phyloP scores from a whole-genome alignment of 2,329 filamentous ascomycete genomes.

The Botrytis fragariae region DNA sequence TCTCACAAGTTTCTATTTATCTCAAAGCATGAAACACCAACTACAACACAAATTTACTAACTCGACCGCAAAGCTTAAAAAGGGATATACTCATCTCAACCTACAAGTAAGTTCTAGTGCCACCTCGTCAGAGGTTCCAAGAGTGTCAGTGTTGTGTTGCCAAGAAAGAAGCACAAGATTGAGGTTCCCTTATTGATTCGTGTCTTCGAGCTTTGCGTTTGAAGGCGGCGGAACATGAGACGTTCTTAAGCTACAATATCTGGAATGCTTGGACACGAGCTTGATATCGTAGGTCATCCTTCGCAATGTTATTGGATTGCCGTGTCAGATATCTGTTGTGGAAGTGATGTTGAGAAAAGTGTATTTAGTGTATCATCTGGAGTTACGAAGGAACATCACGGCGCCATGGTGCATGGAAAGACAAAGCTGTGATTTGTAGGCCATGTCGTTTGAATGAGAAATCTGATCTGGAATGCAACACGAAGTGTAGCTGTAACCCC shows the following conservation, averaged over 20 bases:
- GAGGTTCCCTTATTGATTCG: not conserved
- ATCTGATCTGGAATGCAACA: not conserved
- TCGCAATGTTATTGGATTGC: not conserved
- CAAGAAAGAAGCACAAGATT: not conserved
- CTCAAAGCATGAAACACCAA: slow-evolving; percentile 2
- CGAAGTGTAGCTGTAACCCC: not conserved
- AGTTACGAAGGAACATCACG: not conserved
- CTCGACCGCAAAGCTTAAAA: slow-evolving; percentile 2
- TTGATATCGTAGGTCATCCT: not conserved
- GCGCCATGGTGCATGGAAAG: not conserved
- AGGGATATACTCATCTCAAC: not conserved
- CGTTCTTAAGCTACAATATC: not conserved
- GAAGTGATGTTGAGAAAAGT: not conserved
- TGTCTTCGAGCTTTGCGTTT: not conserved
- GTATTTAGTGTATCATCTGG: not conserved
- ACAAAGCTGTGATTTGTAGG: not conserved
- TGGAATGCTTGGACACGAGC: not conserved
- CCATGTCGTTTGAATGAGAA: not conserved
- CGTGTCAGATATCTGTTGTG: not conserved
- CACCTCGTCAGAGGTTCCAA: slow-evolving; percentile 3
- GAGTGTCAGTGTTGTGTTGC: slow-evolving; percentile 14
- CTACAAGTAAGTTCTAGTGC: not conserved
- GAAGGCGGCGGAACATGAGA: not conserved
- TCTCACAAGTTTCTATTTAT: slow-evolving; percentile 4
- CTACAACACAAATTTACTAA: not conserved